Conservation (phyloP, 2,329 filamentous ascomycete genomes). For the Ophiocordyceps australis region DNA sequence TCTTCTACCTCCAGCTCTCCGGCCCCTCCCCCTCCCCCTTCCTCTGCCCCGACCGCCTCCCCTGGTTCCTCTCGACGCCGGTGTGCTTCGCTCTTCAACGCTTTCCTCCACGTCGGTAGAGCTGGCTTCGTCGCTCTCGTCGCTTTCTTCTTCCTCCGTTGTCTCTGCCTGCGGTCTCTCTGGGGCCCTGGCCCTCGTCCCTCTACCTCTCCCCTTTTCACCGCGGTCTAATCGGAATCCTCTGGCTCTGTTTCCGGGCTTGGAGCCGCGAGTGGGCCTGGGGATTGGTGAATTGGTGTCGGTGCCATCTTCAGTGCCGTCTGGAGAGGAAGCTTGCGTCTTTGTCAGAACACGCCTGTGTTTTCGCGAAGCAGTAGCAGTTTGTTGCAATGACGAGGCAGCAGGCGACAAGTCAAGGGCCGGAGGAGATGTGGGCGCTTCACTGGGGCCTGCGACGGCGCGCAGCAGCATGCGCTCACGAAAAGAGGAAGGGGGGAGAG, state of each 20-base stretch:
- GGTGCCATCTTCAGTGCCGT: constrained; percentile 27
- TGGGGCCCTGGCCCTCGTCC: constrained; percentile 15
- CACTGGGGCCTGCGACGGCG: constrained; percentile 24
- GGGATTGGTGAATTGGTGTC: constrained; percentile 16
- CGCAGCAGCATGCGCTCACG: constrained; percentile 26
- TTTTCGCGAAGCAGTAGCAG: constrained; percentile 20
- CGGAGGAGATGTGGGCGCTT: constrained; percentile 26
- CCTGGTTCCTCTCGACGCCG: constrained; percentile 17
- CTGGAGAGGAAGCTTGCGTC: constrained; percentile 23
- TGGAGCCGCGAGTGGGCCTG: constrained; percentile 21
- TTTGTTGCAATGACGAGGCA: constrained; percentile 5
- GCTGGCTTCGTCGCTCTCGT: constrained; percentile 16
- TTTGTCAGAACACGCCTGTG: constrained; percentile 29
- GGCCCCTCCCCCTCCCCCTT: constrained; percentile 13
- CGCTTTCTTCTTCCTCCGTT: constrained; percentile 16
- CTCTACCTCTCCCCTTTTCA: no score
- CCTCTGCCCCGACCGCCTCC: constrained; percentile 15
- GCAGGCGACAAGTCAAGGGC: constrained; percentile 20
- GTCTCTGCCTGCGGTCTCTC: constrained; percentile 12
- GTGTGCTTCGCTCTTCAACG: constrained; percentile 17
- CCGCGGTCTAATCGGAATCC: no score
- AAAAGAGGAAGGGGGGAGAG: constrained; percentile 31
- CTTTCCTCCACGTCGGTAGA: constrained; percentile 15
- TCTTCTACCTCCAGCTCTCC: constrained; percentile 10
- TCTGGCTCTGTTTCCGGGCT: constrained; percentile 24